phyloP scores from a whole-genome alignment of 2,329 filamentous ascomycete species.

The Pseudofabraea citricarpa region DNA sequence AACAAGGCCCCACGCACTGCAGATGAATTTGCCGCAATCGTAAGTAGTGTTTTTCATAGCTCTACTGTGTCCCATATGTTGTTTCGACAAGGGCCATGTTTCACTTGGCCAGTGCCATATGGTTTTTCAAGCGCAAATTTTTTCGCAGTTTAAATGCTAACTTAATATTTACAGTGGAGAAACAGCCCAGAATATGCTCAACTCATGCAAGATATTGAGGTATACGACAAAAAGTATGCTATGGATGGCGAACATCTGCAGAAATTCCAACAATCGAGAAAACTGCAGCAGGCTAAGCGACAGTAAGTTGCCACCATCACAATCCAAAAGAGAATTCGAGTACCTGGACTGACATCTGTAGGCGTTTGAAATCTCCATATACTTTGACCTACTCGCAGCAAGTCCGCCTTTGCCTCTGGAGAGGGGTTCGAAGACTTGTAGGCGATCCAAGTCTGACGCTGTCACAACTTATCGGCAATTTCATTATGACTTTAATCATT shows the following conservation, averaged over 20 bases:
- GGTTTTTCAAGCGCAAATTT: no score
- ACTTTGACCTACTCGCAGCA: constrained; percentile 54
- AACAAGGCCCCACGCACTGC: constrained; percentile 47
- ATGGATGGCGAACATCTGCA: constrained; percentile 18
- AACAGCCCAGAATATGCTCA: constrained; percentile 34
- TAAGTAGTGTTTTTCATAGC: no score
- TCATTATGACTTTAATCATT: constrained; percentile 50
- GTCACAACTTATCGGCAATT: constrained; percentile 14
- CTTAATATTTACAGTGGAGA: no score
- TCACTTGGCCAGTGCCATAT: no score
- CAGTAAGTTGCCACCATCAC: no score
- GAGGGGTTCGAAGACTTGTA: constrained; percentile 69
- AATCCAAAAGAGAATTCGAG: no score
- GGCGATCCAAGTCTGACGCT: constrained; percentile 47
- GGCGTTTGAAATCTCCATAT: constrained; percentile 57
- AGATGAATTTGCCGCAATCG: constrained; percentile 46
- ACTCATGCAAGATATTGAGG: constrained; percentile 39
- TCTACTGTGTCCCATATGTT: no score
- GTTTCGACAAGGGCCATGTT: no score
- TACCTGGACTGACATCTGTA: no score
- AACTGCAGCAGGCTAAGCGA: neutral
- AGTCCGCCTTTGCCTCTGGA: constrained; percentile 56
- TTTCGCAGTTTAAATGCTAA: no score
- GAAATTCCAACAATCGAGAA: constrained; percentile 22
- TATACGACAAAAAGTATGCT: constrained; percentile 38